phyloP scores from a whole-genome alignment of 305 asterid species.

The Fraxinus ornus region DNA sequence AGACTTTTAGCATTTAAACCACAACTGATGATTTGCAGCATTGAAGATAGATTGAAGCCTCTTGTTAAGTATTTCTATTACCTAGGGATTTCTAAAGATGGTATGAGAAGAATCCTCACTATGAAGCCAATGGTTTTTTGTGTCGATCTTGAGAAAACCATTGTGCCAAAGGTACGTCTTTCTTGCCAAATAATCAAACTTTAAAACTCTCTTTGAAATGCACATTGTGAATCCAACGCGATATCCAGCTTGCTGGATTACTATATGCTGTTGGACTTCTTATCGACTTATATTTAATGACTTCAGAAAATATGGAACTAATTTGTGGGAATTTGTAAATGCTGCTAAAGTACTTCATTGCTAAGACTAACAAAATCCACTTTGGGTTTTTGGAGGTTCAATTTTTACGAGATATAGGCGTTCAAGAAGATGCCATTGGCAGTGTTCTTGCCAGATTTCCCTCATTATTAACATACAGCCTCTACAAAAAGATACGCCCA shows the following conservation, averaged over 20 bases:
- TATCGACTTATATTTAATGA: neutral
- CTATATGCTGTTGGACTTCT: neutral
- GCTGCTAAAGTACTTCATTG: neutral
- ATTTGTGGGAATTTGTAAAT: neutral
- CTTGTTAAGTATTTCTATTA: conserved; percentile 90
- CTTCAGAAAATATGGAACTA: neutral
- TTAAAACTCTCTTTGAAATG: neutral
- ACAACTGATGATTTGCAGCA: conserved; percentile 89
- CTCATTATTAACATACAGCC: conserved; percentile 79
- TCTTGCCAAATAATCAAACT: neutral
- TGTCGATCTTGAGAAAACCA: conserved; percentile 66
- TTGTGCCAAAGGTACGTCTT: conserved; percentile 76
- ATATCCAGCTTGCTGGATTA: neutral
- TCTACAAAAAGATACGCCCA: conserved; percentile 87
- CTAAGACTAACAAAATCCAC: neutral
- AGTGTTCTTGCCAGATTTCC: conserved; percentile 69
- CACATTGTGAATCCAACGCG: neutral
- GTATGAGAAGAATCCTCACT: conserved; percentile 84
- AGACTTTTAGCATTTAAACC: conserved; percentile 84
- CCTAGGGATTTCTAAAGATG: conserved; percentile 82
- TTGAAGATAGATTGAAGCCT: conserved; percentile 83
- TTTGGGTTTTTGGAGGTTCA: conserved; percentile 56
- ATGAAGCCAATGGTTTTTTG: conserved; percentile 76
- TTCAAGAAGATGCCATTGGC: conserved; percentile 71
- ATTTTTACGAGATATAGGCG: conserved; percentile 81